Conservation (phyloP, 2,329 filamentous ascomycete species). For the Fusarium drepaniforme region DNA sequence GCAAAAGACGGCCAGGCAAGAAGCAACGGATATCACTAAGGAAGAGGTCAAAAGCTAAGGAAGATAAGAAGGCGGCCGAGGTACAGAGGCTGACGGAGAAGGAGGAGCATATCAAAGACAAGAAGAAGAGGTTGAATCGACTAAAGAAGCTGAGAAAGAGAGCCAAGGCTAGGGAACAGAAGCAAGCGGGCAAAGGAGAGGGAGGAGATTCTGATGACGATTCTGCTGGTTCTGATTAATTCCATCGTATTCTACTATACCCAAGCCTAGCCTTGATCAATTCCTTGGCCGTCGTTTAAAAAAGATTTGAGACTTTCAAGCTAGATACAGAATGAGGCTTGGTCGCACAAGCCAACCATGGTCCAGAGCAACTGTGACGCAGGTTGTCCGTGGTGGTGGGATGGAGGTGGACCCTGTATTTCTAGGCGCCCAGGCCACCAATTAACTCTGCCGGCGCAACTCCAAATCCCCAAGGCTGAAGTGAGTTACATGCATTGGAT, state of each 20-base stretch:
- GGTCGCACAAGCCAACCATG: slow-evolving; percentile 6
- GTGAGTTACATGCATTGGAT: slow-evolving; percentile 5
- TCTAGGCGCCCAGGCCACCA: slow-evolving; percentile 32
- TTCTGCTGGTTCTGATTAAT: slow-evolving; percentile 28
- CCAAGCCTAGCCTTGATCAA: neutral
- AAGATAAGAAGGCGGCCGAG: slow-evolving; percentile 54
- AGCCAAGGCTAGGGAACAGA: slow-evolving; percentile 69
- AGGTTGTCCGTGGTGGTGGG: neutral
- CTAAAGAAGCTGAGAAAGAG: slow-evolving; percentile 70
- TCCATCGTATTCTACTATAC: neutral
- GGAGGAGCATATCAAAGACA: slow-evolving; percentile 68
- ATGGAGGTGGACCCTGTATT: slow-evolving; percentile 17
- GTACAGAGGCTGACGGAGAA: slow-evolving; percentile 59
- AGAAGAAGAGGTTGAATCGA: slow-evolving; percentile 72
- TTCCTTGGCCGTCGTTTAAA: neutral
- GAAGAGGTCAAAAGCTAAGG: slow-evolving; percentile 56
- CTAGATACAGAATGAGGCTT: neutral
- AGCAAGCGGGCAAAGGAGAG: slow-evolving; percentile 47
- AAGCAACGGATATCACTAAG: slow-evolving; percentile 67
- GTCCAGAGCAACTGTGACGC: slow-evolving; percentile 13
- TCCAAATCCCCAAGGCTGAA: slow-evolving; percentile 33
- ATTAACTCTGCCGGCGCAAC: slow-evolving; percentile 34
- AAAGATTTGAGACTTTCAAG: neutral
- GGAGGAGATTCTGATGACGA: slow-evolving; percentile 28
- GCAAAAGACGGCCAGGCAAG: slow-evolving; percentile 66